phyloP scores from a whole-genome alignment of 495 filamentous ascomycete genomes.

The Aspergillus hancockii region DNA sequence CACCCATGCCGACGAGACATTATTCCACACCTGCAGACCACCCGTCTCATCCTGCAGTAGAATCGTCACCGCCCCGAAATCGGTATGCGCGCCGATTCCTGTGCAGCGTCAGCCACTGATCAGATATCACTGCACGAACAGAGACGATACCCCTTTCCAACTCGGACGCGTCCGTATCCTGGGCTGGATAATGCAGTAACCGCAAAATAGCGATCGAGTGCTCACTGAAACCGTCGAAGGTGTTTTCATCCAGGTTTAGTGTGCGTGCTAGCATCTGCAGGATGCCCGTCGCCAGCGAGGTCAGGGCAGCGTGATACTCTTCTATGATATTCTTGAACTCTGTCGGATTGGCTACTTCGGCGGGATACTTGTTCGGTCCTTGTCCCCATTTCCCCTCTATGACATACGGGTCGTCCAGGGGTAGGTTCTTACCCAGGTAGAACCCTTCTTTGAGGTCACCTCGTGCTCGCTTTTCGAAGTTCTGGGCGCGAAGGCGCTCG shows the following conservation, averaged over 20 bases:
- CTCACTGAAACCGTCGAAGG: constrained; percentile 40
- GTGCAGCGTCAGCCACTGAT: background rate
- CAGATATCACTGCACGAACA: background rate
- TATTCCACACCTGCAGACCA: constrained; percentile 47
- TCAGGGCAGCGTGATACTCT: constrained; percentile 27
- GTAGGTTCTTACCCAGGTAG: constrained; percentile 41
- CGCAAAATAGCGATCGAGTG: constrained; percentile 37
- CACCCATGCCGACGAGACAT: constrained; percentile 25
- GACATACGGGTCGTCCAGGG: constrained; percentile 31
- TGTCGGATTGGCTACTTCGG: constrained; percentile 29
- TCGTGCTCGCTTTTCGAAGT: constrained; percentile 35
- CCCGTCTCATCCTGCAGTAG: constrained; percentile 41
- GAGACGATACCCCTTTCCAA: constrained; percentile 17
- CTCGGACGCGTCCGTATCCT: constrained; percentile 30
- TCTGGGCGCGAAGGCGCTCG: constrained; percentile 43
- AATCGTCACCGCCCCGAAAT: constrained; percentile 51
- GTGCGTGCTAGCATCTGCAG: constrained; percentile 41
- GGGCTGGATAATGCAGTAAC: constrained; percentile 51
- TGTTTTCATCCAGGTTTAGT: constrained; percentile 35
- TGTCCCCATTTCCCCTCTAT: constrained; percentile 32
- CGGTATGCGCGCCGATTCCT: constrained; percentile 54
- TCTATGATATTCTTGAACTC: constrained; percentile 33
- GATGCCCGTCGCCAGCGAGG: constrained; percentile 24
- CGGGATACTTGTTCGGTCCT: constrained; percentile 50
- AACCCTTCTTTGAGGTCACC: constrained; percentile 52